Conservation (phyloP, 306 rosid genomes). For the Inga laurina region DNA sequence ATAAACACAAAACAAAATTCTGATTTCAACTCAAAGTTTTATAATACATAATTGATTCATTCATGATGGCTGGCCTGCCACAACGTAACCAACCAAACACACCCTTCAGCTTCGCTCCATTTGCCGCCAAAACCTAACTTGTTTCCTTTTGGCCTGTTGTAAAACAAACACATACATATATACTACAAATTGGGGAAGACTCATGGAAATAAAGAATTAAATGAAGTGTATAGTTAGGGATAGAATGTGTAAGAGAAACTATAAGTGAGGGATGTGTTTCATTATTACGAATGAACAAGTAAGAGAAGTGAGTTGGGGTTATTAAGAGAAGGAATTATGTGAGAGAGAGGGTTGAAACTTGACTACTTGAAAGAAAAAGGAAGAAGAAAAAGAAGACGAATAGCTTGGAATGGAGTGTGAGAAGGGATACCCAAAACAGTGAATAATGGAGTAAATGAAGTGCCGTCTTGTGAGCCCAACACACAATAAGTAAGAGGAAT, state of each 20-base stretch:
- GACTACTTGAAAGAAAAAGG: background rate
- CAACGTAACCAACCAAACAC: background rate
- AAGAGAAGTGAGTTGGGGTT: background rate
- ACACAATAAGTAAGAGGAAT: background rate
- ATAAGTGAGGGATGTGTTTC: background rate
- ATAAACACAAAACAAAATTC: background rate
- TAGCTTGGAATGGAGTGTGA: background rate
- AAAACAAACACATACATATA: background rate
- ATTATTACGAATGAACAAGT: background rate
- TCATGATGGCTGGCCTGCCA: background rate
- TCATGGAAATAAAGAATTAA: background rate
- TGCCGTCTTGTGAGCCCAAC: constrained; percentile 22
- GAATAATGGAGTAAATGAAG: background rate
- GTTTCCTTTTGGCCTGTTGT: background rate
- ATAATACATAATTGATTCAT: background rate
- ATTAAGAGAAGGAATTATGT: background rate
- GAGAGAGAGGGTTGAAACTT: background rate
- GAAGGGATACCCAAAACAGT: background rate
- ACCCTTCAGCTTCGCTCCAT: background rate
- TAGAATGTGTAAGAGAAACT: background rate
- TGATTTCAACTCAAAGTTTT: background rate
- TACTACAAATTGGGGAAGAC: background rate
- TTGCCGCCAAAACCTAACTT: background rate
- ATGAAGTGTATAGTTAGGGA: background rate
- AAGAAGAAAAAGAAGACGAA: background rate